phyloP scores from a whole-genome alignment of 2,329 filamentous ascomycete species.

The Pezicula neosporulosa region DNA sequence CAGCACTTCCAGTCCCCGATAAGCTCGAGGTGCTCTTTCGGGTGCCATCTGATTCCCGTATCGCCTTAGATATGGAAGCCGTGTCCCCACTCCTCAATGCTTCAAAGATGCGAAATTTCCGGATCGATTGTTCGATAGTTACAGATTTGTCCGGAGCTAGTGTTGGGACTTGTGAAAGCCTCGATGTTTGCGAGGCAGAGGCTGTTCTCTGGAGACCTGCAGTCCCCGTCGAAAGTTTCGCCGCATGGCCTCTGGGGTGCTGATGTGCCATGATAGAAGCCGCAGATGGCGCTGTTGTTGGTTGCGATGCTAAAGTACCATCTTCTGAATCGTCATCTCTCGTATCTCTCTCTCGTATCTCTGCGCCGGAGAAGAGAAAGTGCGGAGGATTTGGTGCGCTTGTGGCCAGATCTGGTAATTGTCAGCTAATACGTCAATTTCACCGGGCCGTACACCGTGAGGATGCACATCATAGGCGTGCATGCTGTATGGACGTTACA shows the following conservation, averaged over 20 bases:
- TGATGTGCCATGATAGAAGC: slow-evolving; percentile 17
- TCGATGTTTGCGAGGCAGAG: slow-evolving; percentile 15
- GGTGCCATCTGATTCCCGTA: slow-evolving; percentile 55
- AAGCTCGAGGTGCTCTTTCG: slow-evolving; percentile 41
- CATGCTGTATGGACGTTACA: neutral
- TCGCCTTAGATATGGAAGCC: slow-evolving; percentile 80
- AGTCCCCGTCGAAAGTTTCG: slow-evolving; percentile 23
- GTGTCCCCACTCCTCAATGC: slow-evolving; percentile 88
- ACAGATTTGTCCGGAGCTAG: slow-evolving; percentile 25
- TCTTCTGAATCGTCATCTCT: slow-evolving; percentile 30
- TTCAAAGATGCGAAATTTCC: slow-evolving; percentile 92
- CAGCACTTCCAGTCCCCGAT: slow-evolving; percentile 21
- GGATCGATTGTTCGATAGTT: slow-evolving; percentile 87
- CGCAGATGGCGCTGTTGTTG: slow-evolving; percentile 19
- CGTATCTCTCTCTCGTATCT: slow-evolving; percentile 31
- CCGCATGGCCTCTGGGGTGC: slow-evolving; percentile 18
- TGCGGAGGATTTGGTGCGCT: slow-evolving; percentile 51
- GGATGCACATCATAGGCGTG: neutral
- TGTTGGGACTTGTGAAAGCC: slow-evolving; percentile 11
- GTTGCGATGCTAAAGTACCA: slow-evolving; percentile 18
- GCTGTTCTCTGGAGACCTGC: slow-evolving; percentile 24
- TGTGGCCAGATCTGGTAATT: slow-evolving; percentile 28
- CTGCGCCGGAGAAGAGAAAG: slow-evolving; percentile 50
- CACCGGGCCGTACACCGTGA: neutral
- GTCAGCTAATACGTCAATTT: neutral